Evolutionary conservation across 208 protist genomes (phyloP).

Genomic region (Endotrypanum monterogeii): DNA sequence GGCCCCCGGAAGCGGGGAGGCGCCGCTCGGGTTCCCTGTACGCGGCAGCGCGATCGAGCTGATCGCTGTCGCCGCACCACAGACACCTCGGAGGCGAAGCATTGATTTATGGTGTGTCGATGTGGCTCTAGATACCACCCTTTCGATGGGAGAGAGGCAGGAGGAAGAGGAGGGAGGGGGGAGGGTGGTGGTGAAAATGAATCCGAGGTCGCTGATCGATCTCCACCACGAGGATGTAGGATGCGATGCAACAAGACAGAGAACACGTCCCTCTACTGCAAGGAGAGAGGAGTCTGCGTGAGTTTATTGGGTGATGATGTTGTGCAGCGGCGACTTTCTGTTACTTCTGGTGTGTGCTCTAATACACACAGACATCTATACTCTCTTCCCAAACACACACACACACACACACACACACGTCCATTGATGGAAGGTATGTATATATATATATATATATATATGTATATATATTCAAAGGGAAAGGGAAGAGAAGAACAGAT

Average conservation of each 20-base stretch:
- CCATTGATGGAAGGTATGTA: background rate
- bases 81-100: conserved; percentile 20
- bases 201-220: background rate
- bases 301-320: background rate
- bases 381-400: background rate
- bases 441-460: background rate
- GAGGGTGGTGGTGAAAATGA: background rate
- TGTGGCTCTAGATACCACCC: background rate
- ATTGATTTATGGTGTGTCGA: conserved; percentile 1
- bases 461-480: background rate
- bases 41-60: conserved; percentile 1
- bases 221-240: no score
- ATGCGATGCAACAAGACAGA: background rate
- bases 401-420: background rate
- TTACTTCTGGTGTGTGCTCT: background rate
- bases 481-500: conserved; percentile 4
- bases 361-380: background rate
- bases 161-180: background rate
- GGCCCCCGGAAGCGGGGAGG: background rate
- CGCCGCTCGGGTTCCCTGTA: background rate
- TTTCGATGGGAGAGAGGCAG: background rate
- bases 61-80: conserved; percentile 5
- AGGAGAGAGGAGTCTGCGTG: background rate
- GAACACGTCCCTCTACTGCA: background rate
- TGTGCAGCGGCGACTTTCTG: background rate